These are phyloP conservation scores for Miamiensis avidus DNA, from an alignment of 169 alveolate genomes.

Conservation along the genomic window DNA sequence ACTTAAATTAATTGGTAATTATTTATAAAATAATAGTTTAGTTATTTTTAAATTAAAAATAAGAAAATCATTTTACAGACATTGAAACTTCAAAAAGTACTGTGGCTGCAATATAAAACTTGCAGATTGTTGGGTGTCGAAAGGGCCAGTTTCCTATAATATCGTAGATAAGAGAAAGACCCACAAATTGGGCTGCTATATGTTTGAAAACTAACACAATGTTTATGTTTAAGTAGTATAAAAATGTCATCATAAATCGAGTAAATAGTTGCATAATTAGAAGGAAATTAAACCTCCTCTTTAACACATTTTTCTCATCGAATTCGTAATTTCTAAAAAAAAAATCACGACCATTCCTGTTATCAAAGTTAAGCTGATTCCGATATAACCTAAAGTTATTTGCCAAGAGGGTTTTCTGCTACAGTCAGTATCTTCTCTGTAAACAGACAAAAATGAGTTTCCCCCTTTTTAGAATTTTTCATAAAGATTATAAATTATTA, in stretches of 20 bases:
- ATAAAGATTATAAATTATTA: no score
- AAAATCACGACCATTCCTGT: slow-evolving; percentile 3
- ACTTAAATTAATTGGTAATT: neutral
- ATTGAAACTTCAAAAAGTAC: neutral
- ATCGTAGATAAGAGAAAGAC: neutral
- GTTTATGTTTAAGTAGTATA: slow-evolving; percentile 12
- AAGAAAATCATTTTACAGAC: neutral
- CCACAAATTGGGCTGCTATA: neutral
- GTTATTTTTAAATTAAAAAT: no score
- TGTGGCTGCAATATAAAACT: neutral
- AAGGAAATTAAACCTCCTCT: neutral
- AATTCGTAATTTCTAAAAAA: slow-evolving; percentile 25
- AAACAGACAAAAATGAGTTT: neutral
- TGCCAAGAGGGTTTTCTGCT: neutral
- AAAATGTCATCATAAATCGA: slow-evolving; percentile 9
- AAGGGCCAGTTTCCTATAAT: neutral
- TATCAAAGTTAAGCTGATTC: neutral
- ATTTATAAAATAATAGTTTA: no score
- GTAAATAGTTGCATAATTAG: neutral
- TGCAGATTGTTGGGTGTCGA: neutral
- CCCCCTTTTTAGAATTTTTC: neutral
- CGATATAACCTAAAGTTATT: neutral
- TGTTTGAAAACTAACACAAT: slow-evolving; percentile 5
- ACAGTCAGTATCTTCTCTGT: neutral
- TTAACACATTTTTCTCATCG: slow-evolving; percentile 8